Conservation (phyloP, 1,284 basidiomycete species). For the Apiotrichum akiyoshidainum region DNA sequence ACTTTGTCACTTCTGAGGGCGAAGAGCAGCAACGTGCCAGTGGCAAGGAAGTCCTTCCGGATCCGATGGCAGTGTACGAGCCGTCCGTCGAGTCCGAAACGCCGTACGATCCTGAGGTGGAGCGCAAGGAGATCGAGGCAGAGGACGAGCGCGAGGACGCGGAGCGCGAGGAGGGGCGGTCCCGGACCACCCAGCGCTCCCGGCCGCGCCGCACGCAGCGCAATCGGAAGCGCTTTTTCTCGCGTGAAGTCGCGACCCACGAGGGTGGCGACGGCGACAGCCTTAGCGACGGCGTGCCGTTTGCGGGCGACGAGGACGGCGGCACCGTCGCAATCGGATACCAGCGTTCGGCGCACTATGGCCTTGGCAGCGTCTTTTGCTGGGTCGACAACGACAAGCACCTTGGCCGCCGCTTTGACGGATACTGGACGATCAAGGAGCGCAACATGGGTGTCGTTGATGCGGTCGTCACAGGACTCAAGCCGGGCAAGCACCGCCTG, state of each 20-base stretch:
- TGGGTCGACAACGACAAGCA: constrained; percentile 35
- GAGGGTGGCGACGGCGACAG: neutral
- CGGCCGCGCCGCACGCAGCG: neutral
- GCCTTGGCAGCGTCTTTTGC: constrained; percentile 35
- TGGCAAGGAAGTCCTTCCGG: constrained; percentile 5
- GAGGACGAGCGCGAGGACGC: neutral
- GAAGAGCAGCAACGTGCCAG: neutral
- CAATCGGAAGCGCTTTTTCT: neutral
- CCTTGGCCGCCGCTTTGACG: constrained; percentile 27
- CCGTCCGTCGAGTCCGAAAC: neutral
- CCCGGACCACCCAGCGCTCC: too few species aligned
- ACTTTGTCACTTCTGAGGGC: constrained; percentile 29
- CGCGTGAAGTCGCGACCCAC: neutral
- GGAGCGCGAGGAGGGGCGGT: neutral
- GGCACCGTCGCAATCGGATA: constrained; percentile 42
- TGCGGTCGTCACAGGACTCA: constrained; percentile 29
- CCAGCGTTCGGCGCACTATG: constrained; percentile 31
- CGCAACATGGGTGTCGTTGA: constrained; percentile 42
- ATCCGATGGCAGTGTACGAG: constrained; percentile 17
- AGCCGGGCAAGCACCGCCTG: constrained; percentile 34
- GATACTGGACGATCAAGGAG: constrained; percentile 38
- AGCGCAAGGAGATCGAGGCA: neutral
- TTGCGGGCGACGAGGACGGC: neutral
- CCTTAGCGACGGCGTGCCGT: neutral
- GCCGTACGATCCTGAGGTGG: constrained; percentile 7